These are phyloP conservation scores for Bertia moriformis DNA, from an alignment of 2,329 filamentous ascomycete species.

Conservation along the genomic window DNA sequence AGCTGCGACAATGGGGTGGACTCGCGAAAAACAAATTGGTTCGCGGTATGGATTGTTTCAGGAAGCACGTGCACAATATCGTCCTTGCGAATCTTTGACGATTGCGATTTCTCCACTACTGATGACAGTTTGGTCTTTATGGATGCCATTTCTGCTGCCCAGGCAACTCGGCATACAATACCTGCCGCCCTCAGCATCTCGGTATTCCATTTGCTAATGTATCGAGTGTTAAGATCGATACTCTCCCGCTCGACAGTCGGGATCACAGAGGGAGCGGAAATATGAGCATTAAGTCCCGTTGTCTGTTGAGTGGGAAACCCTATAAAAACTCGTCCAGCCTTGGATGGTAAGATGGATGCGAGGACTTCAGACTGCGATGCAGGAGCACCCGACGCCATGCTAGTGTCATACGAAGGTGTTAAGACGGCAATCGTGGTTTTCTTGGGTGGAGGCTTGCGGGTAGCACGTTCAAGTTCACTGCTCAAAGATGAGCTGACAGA, in stretches of 20 bases:
- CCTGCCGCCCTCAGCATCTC: constrained; percentile 58
- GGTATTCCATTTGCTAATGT: constrained; percentile 59
- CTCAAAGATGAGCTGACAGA: constrained; percentile 42
- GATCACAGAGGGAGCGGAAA: constrained; percentile 61
- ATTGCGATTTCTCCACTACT: constrained; percentile 10
- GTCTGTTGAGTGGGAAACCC: constrained; percentile 65
- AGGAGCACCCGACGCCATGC: constrained; percentile 18
- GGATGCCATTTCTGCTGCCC: constrained; percentile 49
- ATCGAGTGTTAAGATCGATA: constrained; percentile 60
- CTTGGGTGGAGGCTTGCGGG: constrained; percentile 61
- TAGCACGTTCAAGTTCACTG: constrained; percentile 56
- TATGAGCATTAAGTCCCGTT: constrained; percentile 56
- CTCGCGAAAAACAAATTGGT: constrained; percentile 54
- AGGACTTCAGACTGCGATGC: constrained; percentile 44
- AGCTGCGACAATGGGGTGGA: constrained; percentile 54
- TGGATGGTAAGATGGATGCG: constrained; percentile 53
- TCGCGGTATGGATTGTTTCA: constrained; percentile 45
- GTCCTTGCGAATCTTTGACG: constrained; percentile 31
- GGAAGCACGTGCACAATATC: constrained; percentile 39
- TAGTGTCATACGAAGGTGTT: constrained; percentile 54
- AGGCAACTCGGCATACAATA: constrained; percentile 56
- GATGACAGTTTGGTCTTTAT: constrained; percentile 29
- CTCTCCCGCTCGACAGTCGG: constrained; percentile 64
- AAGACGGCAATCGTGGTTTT: constrained; percentile 52
- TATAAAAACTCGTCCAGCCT: constrained; percentile 54